Evolutionary conservation across 139 green algal genomes (phyloP), one percentile per base, ranked within the genome.

Genomic region (Micromonas commoda): DNA sequence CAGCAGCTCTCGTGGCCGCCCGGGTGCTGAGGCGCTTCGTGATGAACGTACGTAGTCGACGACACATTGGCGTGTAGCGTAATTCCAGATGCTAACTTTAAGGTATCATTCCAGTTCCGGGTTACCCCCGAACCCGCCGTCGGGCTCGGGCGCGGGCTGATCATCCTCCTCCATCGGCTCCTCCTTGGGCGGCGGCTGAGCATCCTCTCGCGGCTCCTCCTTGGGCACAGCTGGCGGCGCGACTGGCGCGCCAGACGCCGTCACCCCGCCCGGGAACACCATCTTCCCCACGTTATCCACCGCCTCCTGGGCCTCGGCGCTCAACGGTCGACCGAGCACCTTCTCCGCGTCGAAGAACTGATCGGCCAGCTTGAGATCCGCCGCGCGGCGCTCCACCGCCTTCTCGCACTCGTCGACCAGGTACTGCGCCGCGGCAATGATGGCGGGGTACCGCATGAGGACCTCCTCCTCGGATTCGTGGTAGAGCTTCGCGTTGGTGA

Each of bases 1-100:
- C 76, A 88, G 23, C 88, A 96, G 82, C 83, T 96, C 64, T 82
- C 38, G 9, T 96, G 92, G 92, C 90, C 89, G 9, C 90, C 89
- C 5, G 87, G 88, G 19, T 95, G 64, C 37, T 39, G 19, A 34
- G 23, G 6, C n/a, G n/a, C n/a, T n/a, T n/a, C n/a, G n/a, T n/a
- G n/a, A n/a, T n/a, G n/a, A n/a, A n/a, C n/a, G n/a, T n/a, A n/a
- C n/a, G n/a, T n/a, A n/a, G n/a, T n/a, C n/a, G n/a, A n/a, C n/a
- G n/a, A n/a, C n/a, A n/a, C n/a, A n/a, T n/a, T n/a, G n/a, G n/a
- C n/a, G n/a, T n/a, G n/a, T n/a, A n/a, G n/a, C n/a, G n/a, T n/a
- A n/a, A n/a, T n/a, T n/a, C n/a, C n/a, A n/a, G n/a, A n/a, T n/a
- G n/a, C n/a, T n/a, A n/a, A n/a, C n/a, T n/a, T n/a, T n/a, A n/a